phyloP scores from a whole-genome alignment of 768 basidiomycete genomes.

The Baorangia bicolor region DNA sequence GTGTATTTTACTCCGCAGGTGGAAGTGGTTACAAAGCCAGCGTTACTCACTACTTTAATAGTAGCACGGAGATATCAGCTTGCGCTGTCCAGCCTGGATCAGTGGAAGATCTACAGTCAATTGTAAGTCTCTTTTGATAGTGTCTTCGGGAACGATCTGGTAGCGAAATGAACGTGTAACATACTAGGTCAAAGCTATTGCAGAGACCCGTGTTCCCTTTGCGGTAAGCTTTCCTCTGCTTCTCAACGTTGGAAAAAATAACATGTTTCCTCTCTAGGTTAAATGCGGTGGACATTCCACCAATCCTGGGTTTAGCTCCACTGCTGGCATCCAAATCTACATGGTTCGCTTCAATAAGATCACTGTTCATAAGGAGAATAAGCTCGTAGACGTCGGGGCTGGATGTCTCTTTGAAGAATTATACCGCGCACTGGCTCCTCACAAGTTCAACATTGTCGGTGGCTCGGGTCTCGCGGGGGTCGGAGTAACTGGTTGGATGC shows the following conservation, averaged over 20 bases:
- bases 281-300: conserved; percentile 35
- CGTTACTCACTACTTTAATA: conserved; percentile 9
- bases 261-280: conserved; percentile 15
- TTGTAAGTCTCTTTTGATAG: background rate
- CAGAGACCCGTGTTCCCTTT: conserved; percentile 6
- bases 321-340: conserved; percentile 30
- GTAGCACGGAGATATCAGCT: conserved; percentile 6
- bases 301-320: conserved; percentile 33
- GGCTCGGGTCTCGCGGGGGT: conserved; percentile 24
- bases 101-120: background rate
- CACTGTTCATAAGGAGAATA: background rate
- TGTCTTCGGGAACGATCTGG: too few relatives aligned
- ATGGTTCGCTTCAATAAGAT: conserved; percentile 28
- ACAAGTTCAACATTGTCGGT: conserved; percentile 21
- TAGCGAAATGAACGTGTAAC: background rate
- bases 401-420: conserved; percentile 32
- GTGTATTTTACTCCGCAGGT: background rate
- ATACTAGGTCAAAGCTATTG: conserved; percentile 8
- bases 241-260: background rate
- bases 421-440: conserved; percentile 18
- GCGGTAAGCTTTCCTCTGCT: conserved; percentile 3
- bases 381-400: conserved; percentile 23
- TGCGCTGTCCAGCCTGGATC: conserved; percentile 15
- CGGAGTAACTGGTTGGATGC: conserved; percentile 33
- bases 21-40: conserved; percentile 13